A percentile compares a stretch with the other conserved stretches of the same genome.
Conservation (phyloP, 1,139 yeast genomes). For the Taphrina sp. region DNA sequence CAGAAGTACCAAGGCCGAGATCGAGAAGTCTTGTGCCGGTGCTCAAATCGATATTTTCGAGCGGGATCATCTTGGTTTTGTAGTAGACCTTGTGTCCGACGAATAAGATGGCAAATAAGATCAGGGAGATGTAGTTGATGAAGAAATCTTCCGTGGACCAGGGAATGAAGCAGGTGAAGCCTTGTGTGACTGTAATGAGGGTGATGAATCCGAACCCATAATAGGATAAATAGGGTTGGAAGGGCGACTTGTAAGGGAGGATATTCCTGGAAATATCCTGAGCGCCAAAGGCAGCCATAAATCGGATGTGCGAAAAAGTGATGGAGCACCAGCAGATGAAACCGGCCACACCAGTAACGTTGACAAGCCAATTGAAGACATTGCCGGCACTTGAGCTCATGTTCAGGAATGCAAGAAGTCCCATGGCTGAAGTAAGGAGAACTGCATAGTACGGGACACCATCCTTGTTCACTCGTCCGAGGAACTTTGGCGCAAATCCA, state of each 20-base stretch:
- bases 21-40: no score
- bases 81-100: constrained; percentile 54
- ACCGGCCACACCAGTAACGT: constrained; percentile 64
- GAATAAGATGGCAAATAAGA: constrained; percentile 51
- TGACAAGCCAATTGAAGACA: constrained; percentile 82
- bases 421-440: constrained; percentile 49
- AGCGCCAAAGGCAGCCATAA: constrained; percentile 36
- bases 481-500: constrained; percentile 60
- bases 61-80: constrained; percentile 46
- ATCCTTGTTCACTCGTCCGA: constrained; percentile 55
- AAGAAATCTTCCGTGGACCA: constrained; percentile 67
- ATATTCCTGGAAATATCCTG: constrained; percentile 36
- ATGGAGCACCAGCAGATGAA: constrained; percentile 55
- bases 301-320: constrained; percentile 48
- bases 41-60: constrained; percentile 52
- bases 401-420: constrained; percentile 62
- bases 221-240: constrained; percentile 58
- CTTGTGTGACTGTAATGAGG: constrained; percentile 62
- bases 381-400: constrained; percentile 60
- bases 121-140: constrained; percentile 54
- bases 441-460: constrained; percentile 60
- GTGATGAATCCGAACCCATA: constrained; percentile 51
- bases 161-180: constrained; percentile 58
- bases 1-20: no score
- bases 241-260: constrained; percentile 49